Conservation (phyloP, 306 rosid genomes). For the Lagenaria siceraria region DNA sequence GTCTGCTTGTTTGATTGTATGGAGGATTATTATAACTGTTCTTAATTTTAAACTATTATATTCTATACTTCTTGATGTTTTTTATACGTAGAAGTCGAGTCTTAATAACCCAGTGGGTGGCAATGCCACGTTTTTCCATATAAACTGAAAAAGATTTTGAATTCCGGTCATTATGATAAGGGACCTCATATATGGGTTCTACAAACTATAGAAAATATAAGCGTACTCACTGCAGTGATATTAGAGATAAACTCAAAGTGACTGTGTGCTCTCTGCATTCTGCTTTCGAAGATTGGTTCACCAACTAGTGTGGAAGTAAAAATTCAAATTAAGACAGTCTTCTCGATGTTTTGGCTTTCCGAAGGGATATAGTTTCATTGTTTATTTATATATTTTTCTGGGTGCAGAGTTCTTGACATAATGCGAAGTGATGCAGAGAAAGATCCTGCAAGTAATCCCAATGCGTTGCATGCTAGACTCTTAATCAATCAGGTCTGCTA, state of each 20-base stretch:
- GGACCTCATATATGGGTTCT: background rate
- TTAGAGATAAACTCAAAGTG: background rate
- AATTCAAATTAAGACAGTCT: background rate
- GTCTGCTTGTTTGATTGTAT: constrained; percentile 2
- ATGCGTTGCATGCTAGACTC: constrained; percentile 53
- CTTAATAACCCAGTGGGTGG: background rate
- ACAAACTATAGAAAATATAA: background rate
- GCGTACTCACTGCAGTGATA: background rate
- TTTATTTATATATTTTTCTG: background rate
- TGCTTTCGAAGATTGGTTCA: background rate
- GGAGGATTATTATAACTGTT: background rate
- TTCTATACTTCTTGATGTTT: background rate
- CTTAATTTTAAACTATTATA: background rate
- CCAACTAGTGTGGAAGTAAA: background rate
- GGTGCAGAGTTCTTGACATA: constrained; percentile 81
- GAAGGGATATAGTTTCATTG: background rate
- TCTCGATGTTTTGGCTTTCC: background rate
- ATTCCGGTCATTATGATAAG: background rate
- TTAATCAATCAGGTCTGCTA: constrained; percentile 60
- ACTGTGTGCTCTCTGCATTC: background rate
- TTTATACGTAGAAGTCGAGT: background rate
- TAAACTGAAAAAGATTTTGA: background rate
- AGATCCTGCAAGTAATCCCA: constrained; percentile 59
- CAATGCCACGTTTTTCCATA: background rate
- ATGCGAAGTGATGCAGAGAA: constrained; percentile 62